Base-by-base conservation (phyloP, 1,284 basidiomycete species). In the Stygiomarasmius scandens region DNA sequence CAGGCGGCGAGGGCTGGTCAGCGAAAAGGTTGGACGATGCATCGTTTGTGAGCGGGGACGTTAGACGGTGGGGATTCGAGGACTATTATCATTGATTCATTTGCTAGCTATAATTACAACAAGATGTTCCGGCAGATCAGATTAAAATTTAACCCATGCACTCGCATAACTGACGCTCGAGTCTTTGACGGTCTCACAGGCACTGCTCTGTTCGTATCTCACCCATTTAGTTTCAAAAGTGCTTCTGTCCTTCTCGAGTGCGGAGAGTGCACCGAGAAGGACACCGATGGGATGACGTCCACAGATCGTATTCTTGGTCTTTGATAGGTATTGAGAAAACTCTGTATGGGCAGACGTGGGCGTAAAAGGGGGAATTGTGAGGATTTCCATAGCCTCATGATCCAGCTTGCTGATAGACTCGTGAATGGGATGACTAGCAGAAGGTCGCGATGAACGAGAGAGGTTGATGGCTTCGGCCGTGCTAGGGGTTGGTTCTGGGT, bases 101-200 rank as follows among this genome's bases (percentile, higher is more conserved):
- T 5, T 67, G 79, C 32, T 34, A 51, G 29, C 20, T 46, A 51
- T 24, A 46, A 27, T 29, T 48, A 56, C 48, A 34, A 23, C 23
- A 51, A 10, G 8, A 6, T 14, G 46, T 19, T 34, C 27, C 11
- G n/a, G n/a, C n/a, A n/a, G n/a, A n/a, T n/a, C n/a, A n/a, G n/a
- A 29, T 65, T 74, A 80, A 65, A 89, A 82, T 45, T 74, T 78
- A 49, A 93, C 74, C 73, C 86, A 93, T 23, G 90, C 96, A 67
- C 93, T 95, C 2, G 95, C 96, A 71, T 99, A 99, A 70, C 93
- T 96, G 34, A 99, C 96, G 68, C 94, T 96, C 49, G 90, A 93
- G 71, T 96, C 94, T 43, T 78, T 75, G 47, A 90, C 70, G 5
- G 73, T 83, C 58, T 78, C 60, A 67, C 92, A 95, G 60, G 82